Evolutionary conservation across 306 rosid species (phyloP), one percentile per base, ranked within the genome.

Genomic region (Sindora glabra): DNA sequence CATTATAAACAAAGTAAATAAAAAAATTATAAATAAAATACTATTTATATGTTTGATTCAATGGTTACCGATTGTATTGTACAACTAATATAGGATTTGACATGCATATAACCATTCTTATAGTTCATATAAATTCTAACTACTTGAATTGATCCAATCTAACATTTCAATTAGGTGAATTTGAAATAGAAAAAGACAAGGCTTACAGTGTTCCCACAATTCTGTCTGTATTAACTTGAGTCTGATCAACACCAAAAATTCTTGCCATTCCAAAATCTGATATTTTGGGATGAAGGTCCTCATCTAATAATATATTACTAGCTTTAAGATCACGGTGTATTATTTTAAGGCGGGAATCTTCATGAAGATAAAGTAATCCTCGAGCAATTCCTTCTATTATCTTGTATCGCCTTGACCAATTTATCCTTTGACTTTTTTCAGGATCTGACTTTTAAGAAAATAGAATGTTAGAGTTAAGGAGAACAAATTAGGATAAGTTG

Each of bases 281-380:
- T 0, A 79, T 75, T 71, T 79, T 79, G 5, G 70, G 70, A 11
- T 71, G 57, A 73, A 75, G 62, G 5, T 67, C 59, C 6, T 23
- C 14, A 6, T 75, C 78, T 63, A 79, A 12, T 3, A 79, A 34
- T 5, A 79, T 36, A 53, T 75, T 79, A 11, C 78, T 75, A 0
- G 76, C 69, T 48, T 79, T 79, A 3, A 79, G 42, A 63, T 79
- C 78, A 57, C 78, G 78, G 0, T 79, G 84, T 62, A 79, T 75
- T 15, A 79, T 58, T 75, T 53, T 71, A 18, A 75, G 67, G 0
- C 70, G 60, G 48, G 81, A 79, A 71, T 79, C 75, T 8, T 79
- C 70, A 0, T 71, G 78, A 4, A 75, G 54, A 64, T 79, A 79
- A 0, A 71, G 15, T 33, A 79, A 52, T 63, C 78, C 81, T 16